phyloP scores from a whole-genome alignment of 1,284 basidiomycete species.

The Irpex lacteus region DNA sequence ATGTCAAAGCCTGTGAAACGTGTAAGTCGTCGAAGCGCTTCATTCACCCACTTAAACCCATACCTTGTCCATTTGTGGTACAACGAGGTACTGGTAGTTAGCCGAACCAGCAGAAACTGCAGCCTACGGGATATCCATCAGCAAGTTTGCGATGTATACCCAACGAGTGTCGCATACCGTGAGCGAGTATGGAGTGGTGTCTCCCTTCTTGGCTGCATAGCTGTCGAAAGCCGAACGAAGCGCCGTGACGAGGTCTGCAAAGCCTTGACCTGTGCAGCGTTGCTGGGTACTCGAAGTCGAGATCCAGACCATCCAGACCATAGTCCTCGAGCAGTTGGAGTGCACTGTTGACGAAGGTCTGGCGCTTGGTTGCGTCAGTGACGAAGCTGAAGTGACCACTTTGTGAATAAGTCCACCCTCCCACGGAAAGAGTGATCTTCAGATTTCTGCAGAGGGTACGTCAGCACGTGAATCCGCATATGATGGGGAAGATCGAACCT shows the following conservation, averaged over 20 bases:
- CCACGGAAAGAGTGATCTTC: constrained; percentile 77
- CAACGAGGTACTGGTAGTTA: constrained; percentile 64
- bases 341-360: constrained; percentile 70
- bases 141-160: neutral
- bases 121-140: constrained; percentile 17
- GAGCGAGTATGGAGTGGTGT: constrained; percentile 55
- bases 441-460: constrained; percentile 49
- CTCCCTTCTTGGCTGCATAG: constrained; percentile 54
- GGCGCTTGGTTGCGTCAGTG: constrained; percentile 49
- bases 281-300: constrained; percentile 70
- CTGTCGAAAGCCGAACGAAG: constrained; percentile 54
- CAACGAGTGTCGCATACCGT: constrained; percentile 34
- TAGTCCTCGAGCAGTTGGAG: constrained; percentile 81
- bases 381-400: constrained; percentile 65
- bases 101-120: constrained; percentile 63
- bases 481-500: constrained; percentile 30
- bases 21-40: neutral
- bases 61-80: constrained; percentile 68
- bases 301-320: constrained; percentile 82
- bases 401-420: constrained; percentile 75
- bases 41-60: neutral
- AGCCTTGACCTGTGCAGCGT: constrained; percentile 51
- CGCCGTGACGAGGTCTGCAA: constrained; percentile 56
- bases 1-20: constrained; percentile 42
- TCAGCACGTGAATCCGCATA: neutral